Evolutionary conservation across 257 asterid species (phyloP).

Genomic region (Solanum neorickii): DNA sequence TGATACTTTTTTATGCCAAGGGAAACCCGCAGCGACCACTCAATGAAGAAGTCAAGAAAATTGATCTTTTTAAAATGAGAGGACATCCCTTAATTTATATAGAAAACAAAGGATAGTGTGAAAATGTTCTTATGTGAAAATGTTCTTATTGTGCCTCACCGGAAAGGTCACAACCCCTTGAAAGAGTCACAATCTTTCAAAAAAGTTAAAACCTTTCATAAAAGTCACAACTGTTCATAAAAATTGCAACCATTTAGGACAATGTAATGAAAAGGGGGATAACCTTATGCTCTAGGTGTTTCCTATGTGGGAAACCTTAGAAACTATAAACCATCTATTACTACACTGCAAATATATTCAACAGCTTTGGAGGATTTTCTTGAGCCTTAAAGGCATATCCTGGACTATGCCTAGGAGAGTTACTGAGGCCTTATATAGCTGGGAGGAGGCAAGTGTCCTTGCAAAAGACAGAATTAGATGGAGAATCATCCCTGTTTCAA

Average conservation of each 20-base stretch:
- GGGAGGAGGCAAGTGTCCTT: background rate
- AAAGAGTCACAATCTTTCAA: no score
- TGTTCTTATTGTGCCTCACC: no score
- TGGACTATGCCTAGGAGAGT: background rate
- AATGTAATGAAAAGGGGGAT: background rate
- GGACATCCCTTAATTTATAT: no score
- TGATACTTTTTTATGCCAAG: no score
- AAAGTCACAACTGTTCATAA: no score
- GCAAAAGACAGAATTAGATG: background rate
- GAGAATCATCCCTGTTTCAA: background rate
- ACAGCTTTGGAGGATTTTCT: background rate
- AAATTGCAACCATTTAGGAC: background rate
- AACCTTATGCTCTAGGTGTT: background rate
- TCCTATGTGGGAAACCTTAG: background rate
- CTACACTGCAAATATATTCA: background rate
- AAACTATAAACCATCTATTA: background rate
- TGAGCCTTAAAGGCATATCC: background rate
- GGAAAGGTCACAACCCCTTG: no score
- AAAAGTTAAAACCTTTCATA: no score
- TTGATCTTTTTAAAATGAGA: no score
- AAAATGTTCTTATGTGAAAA: no score
- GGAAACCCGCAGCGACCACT: no score
- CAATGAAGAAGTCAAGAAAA: no score
- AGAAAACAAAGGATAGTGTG: no score
- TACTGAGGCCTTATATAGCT: background rate